phyloP scores from a whole-genome alignment of 768 basidiomycete genomes.

The Boletus rex-veris region DNA sequence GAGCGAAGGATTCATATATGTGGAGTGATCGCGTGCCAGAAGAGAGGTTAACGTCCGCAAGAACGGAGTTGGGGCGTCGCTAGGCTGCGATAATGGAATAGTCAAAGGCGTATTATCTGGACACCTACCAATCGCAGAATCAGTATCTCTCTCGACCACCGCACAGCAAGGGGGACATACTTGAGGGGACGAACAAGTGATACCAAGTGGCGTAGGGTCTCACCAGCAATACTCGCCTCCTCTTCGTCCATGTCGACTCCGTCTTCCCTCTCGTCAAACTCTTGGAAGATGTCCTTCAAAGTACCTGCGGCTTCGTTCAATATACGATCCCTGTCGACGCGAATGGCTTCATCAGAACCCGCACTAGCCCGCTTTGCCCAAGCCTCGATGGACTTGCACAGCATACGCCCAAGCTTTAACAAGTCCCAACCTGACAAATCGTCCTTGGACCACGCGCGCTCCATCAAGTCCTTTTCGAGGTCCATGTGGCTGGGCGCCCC shows the following conservation, averaged over 20 bases:
- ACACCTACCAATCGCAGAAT: conserved; percentile 34
- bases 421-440: conserved; percentile 69
- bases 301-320: conserved; percentile 68
- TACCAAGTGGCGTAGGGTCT: conserved; percentile 55
- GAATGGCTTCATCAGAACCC: conserved; percentile 25
- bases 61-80: conserved; percentile 56
- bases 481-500: conserved; percentile 59
- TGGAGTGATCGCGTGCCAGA: conserved; percentile 59
- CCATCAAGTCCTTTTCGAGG: conserved; percentile 61
- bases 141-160: conserved; percentile 1
- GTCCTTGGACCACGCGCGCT: conserved; percentile 70
- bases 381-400: conserved; percentile 52
- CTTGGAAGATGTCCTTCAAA: conserved; percentile 69
- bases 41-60: conserved; percentile 59
- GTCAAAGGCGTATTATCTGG: conserved; percentile 42
- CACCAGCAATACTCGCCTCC: conserved; percentile 62
- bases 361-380: conserved; percentile 48
- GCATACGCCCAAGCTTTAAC: conserved; percentile 48
- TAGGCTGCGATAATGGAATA: conserved; percentile 53
- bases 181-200: conserved; percentile 55
- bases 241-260: conserved; percentile 56
- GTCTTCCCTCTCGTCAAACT: conserved; percentile 66
- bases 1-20: conserved; percentile 56
- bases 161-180: conserved; percentile 36
- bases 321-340: conserved; percentile 49